Evolutionary conservation across 2,329 filamentous ascomycete genomes (phyloP).

Genomic region (Geosmithia morbida): DNA sequence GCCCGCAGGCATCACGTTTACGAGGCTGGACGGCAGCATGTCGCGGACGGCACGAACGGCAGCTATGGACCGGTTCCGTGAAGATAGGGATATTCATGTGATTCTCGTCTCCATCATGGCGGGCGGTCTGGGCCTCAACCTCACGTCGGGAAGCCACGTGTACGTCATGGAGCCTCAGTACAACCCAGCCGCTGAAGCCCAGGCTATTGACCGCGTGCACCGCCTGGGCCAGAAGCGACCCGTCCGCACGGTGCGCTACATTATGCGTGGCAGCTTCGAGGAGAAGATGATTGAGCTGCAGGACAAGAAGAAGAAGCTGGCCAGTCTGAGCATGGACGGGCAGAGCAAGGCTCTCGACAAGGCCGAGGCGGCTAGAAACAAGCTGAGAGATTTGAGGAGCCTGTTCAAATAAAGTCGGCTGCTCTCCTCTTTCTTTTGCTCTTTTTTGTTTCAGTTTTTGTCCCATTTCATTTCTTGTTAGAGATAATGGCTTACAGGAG

Average conservation of each 20-base stretch:
- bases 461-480: background rate
- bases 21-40: slow-evolving; percentile 88
- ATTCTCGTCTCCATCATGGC: slow-evolving; percentile 89
- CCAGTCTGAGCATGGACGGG: slow-evolving; percentile 70
- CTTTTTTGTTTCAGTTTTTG: background rate
- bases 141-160: slow-evolving; percentile 73
- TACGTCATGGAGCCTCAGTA: slow-evolving; percentile 99
- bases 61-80: slow-evolving; percentile 66
- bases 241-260: slow-evolving; percentile 75
- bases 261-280: slow-evolving; percentile 86
- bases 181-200: slow-evolving; percentile 88
- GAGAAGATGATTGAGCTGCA: slow-evolving; percentile 86
- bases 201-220: slow-evolving; percentile 88
- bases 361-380: slow-evolving; percentile 42
- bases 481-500: background rate
- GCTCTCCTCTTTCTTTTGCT: background rate
- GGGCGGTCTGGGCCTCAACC: slow-evolving; percentile 80
- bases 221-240: slow-evolving; percentile 79
- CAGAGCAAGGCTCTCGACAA: slow-evolving; percentile 37
- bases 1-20: slow-evolving; percentile 49
- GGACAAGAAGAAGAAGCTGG: slow-evolving; percentile 83
- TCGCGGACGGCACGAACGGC: slow-evolving; percentile 55
- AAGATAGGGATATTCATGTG: slow-evolving; percentile 56
- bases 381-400: slow-evolving; percentile 41
- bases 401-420: slow-evolving; percentile 32